phyloP scores from a whole-genome alignment of 192 early-diverging fungal species.

The Diversispora epigaea region DNA sequence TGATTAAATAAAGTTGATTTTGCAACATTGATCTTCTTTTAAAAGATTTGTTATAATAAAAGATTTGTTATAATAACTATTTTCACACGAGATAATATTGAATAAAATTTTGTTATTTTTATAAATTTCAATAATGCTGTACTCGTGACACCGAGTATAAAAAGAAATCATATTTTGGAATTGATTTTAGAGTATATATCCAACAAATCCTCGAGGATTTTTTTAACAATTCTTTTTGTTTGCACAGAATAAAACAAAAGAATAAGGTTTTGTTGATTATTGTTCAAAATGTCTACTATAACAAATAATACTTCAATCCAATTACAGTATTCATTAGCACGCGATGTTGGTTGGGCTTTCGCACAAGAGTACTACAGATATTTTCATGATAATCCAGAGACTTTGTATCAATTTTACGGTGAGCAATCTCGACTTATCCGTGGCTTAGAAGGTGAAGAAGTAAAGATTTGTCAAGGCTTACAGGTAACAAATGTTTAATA shows the following conservation, averaged over 20 bases:
- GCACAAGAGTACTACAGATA: conserved; percentile 90
- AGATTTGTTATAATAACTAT: too few species aligned
- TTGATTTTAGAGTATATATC: too few species aligned
- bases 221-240: too few species aligned
- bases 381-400: conserved; percentile 74
- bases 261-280: not conserved
- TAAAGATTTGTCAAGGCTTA: conserved; percentile 63
- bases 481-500: conserved; percentile 44
- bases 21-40: too few species aligned
- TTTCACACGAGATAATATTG: too few species aligned
- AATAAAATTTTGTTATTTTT: too few species aligned
- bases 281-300: conserved; percentile 1
- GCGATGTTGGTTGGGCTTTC: conserved; percentile 86
- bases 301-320: not conserved
- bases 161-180: too few species aligned
- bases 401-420: conserved; percentile 81
- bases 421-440: conserved; percentile 78
- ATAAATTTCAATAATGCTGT: too few species aligned
- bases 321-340: conserved; percentile 18
- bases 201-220: too few species aligned
- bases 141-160: too few species aligned
- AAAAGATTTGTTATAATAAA: too few species aligned
- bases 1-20: too few species aligned
- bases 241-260: not conserved
- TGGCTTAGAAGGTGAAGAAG: conserved; percentile 75